Percentiles rank a stretch among this genome's conserved stretches.
phyloP scores from a whole-genome alignment of 169 alveolate genomes.

The Plasmodium billcollinsi region DNA sequence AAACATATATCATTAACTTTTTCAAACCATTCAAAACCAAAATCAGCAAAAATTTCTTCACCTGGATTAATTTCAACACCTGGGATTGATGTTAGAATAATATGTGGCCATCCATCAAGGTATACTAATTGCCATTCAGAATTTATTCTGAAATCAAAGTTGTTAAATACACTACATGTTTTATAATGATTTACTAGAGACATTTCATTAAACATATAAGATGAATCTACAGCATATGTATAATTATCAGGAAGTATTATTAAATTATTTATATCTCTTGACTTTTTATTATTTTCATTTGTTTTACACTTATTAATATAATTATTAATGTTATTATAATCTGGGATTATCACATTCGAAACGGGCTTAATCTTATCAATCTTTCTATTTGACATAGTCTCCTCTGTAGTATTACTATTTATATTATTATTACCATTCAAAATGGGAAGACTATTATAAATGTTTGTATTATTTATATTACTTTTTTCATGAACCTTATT shows the following conservation, averaged over 20 bases:
- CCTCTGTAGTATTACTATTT: not conserved
- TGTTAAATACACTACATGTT: constrained; percentile 85
- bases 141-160: constrained; percentile 87
- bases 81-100: constrained; percentile 87
- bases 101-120: constrained; percentile 93
- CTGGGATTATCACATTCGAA: not conserved
- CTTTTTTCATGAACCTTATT: not conserved
- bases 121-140: constrained; percentile 93
- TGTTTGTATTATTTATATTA: not conserved
- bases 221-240: constrained; percentile 91
- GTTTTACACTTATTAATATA: constrained; percentile 1
- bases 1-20: constrained; percentile 87
- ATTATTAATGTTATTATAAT: not conserved
- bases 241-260: constrained; percentile 89
- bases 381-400: not conserved
- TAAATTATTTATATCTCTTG: constrained; percentile 69
- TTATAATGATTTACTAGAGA: constrained; percentile 93
- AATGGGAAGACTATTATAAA: not conserved
- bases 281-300: constrained; percentile 8
- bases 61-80: constrained; percentile 90
- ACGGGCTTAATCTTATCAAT: not conserved
- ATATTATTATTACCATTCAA: not conserved
- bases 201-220: constrained; percentile 91
- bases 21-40: constrained; percentile 92
- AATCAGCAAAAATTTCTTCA: constrained; percentile 93